Conservation (phyloP, 371 early-diverging fungal genomes). For the Dichotomocladium elegans region DNA sequence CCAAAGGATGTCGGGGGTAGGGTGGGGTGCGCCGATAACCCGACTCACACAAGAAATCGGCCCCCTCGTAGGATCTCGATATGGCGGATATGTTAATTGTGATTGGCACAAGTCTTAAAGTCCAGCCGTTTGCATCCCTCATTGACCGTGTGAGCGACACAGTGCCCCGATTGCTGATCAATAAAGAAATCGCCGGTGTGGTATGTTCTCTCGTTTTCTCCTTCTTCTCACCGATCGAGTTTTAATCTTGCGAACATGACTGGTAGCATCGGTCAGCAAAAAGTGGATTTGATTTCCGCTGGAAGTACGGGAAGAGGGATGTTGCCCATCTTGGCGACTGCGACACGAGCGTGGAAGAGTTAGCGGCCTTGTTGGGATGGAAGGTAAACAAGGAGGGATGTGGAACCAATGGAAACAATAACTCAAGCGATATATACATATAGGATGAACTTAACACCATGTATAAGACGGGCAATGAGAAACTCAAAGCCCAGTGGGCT, state of each 20-base stretch:
- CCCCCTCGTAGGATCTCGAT: constrained; percentile 57
- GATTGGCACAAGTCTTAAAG: constrained; percentile 85
- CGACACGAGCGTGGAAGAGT: constrained; percentile 70
- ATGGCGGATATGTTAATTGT: constrained; percentile 85
- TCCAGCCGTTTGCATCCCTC: constrained; percentile 86
- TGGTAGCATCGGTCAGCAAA: constrained; percentile 16
- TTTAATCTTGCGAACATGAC: no score
- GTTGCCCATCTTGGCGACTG: constrained; percentile 72
- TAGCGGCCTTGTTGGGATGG: constrained; percentile 48
- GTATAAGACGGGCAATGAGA: constrained; percentile 29
- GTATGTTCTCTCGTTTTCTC: no score
- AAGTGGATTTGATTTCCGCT: constrained; percentile 83
- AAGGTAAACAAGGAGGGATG: constrained; percentile 12
- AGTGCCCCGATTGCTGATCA: constrained; percentile 86
- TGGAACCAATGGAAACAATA: background rate
- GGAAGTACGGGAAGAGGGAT: constrained; percentile 67
- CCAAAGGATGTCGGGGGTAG: background rate
- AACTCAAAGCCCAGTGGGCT: constrained; percentile 46
- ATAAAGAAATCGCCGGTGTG: constrained; percentile 77
- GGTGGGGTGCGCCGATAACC: background rate
- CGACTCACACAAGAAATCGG: background rate
- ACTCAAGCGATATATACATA: background rate
- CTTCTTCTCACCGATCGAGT: no score
- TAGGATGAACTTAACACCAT: constrained; percentile 35
- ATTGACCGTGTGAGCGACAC: constrained; percentile 58